phyloP scores from a whole-genome alignment of 2,329 filamentous ascomycete genomes.

The Ophiostoma pallidulum region DNA sequence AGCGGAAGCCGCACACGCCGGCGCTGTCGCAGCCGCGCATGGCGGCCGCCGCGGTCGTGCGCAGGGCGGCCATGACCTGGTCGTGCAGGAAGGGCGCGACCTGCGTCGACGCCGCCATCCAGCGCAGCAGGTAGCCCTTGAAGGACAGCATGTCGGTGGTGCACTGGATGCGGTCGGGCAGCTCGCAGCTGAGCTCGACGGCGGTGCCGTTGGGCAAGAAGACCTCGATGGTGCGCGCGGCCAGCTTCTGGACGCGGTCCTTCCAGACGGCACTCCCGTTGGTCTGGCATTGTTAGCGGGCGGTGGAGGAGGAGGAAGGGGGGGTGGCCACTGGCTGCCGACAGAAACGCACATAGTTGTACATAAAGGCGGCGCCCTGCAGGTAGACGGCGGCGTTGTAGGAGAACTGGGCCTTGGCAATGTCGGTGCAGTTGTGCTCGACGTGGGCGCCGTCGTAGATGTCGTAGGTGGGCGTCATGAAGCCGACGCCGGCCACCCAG shows the following conservation, averaged over 20 bases:
- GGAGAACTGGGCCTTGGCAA: conserved; percentile 26
- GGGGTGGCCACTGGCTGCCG: conserved; percentile 16
- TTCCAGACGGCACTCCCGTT: conserved; percentile 45
- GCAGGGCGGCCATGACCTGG: conserved; percentile 47
- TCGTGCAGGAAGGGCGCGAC: conserved; percentile 51
- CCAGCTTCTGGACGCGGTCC: conserved; percentile 43
- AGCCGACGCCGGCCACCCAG: conserved; percentile 49
- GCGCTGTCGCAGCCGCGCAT: conserved; percentile 48
- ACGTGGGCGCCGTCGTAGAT: conserved; percentile 55
- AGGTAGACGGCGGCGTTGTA: conserved; percentile 17
- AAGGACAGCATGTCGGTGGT: conserved; percentile 63
- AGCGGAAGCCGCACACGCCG: conserved; percentile 55
- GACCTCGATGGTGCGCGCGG: conserved; percentile 37
- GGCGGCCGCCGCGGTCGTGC: conserved; percentile 47
- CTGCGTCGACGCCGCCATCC: conserved; percentile 51
- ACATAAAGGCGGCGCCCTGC: conserved; percentile 19
- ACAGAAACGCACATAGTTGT: conserved; percentile 27
- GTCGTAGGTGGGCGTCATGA: conserved; percentile 48
- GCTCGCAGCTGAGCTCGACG: conserved; percentile 59
- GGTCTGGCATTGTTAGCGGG: no score
- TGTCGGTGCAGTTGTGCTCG: conserved; percentile 45
- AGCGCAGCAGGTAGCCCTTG: conserved; percentile 60
- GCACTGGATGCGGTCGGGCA: conserved; percentile 36
- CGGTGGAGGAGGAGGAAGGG: no score
- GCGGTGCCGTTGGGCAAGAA: conserved; percentile 52